Evolutionary conservation across 1,139 yeast species (phyloP).

Genomic region (Candida pseudoviswanathii): DNA sequence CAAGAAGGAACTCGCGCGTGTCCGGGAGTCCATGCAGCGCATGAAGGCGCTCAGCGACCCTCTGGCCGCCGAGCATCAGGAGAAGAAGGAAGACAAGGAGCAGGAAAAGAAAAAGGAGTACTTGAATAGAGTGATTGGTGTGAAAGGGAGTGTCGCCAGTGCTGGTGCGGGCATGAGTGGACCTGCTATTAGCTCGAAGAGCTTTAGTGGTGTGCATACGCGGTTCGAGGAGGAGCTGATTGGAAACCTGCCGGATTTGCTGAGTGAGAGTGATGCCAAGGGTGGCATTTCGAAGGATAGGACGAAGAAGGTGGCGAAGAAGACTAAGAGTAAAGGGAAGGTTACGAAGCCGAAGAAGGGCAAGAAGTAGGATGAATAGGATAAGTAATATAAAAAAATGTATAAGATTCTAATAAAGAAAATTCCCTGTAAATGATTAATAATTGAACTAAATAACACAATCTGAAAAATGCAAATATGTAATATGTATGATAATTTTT

Average conservation of each 20-base stretch:
- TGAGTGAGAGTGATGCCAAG: slow-evolving; percentile 11
- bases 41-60: slow-evolving; percentile 45
- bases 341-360: not conserved
- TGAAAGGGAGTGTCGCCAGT: slow-evolving; percentile 35
- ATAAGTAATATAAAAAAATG: not conserved
- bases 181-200: slow-evolving; percentile 62
- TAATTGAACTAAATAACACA: slow-evolving; percentile 3
- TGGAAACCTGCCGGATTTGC: not conserved
- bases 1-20: slow-evolving; percentile 69
- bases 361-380: not conserved
- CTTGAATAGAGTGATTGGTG: slow-evolving; percentile 49
- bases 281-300: slow-evolving; percentile 5
- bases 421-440: not conserved
- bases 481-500: no score
- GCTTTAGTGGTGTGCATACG: slow-evolving; percentile 63
- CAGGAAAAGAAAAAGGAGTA: slow-evolving; percentile 40
- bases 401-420: not conserved
- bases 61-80: slow-evolving; percentile 18
- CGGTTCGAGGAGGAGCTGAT: slow-evolving; percentile 36
- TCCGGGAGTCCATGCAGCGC: slow-evolving; percentile 68
- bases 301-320: not conserved
- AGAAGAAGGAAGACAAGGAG: slow-evolving; percentile 21
- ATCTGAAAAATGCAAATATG: not conserved
- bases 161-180: slow-evolving; percentile 25
- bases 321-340: not conserved